Conservation (phyloP, 495 filamentous ascomycete species). For the Aspergillus olivimuriae region DNA sequence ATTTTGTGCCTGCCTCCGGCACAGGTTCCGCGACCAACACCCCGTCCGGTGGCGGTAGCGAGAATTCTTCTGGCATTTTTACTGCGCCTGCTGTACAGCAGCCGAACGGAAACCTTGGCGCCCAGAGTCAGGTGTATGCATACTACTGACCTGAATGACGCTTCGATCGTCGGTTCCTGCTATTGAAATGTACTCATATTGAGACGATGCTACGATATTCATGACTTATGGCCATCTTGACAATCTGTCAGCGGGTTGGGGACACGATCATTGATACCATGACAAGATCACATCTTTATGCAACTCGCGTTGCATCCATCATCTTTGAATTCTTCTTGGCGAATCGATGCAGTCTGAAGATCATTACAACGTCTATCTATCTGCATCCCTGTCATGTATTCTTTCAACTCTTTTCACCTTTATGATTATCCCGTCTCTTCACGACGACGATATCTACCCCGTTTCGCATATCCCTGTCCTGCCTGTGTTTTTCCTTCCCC, state of each 20-base stretch:
- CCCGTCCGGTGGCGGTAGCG: slow-evolving; percentile 25
- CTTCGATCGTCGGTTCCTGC: slow-evolving; percentile 5
- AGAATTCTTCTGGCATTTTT: slow-evolving; percentile 23
- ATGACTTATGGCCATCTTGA: slow-evolving; percentile 39
- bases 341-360: slow-evolving; percentile 16
- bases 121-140: slow-evolving; percentile 25
- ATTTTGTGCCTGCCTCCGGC: slow-evolving; percentile 23
- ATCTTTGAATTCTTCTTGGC: slow-evolving; percentile 15
- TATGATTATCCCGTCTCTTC: slow-evolving; percentile 8
- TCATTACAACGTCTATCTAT: slow-evolving; percentile 1
- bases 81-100: slow-evolving; percentile 19
- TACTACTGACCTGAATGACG: slow-evolving; percentile 25
- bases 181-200: slow-evolving; percentile 38
- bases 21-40: slow-evolving; percentile 25
- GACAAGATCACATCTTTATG: slow-evolving; percentile 22
- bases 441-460: slow-evolving; percentile 6
- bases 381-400: slow-evolving; percentile 21
- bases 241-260: slow-evolving; percentile 28
- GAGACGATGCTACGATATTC: slow-evolving; percentile 40
- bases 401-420: slow-evolving; percentile 13
- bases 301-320: slow-evolving; percentile 19
- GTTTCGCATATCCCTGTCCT: neutral
- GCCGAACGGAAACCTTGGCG: slow-evolving; percentile 19
- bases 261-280: slow-evolving; percentile 25
- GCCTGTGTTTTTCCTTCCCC: slow-evolving; percentile 4